phyloP scores from a whole-genome alignment of 176 grass and related monocot species.

The Musa schizocarpa region DNA sequence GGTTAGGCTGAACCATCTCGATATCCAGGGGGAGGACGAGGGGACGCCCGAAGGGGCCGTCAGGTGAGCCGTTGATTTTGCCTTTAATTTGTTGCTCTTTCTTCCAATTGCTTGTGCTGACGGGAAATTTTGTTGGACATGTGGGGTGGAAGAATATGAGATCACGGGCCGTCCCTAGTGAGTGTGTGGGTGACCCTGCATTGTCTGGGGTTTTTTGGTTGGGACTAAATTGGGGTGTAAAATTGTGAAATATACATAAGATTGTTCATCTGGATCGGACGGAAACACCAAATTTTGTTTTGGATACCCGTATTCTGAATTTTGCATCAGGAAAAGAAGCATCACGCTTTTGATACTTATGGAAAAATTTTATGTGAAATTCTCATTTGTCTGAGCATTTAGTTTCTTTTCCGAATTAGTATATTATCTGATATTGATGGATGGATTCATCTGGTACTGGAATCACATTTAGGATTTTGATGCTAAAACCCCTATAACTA shows the following conservation, averaged over 20 bases:
- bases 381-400: too few relatives aligned
- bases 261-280: background rate
- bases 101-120: background rate
- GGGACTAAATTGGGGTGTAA: background rate
- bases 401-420: too few relatives aligned
- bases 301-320: background rate
- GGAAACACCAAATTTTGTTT: background rate
- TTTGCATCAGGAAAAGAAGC: background rate
- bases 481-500: too few relatives aligned
- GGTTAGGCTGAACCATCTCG: conserved; percentile 8
- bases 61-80: background rate
- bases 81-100: background rate
- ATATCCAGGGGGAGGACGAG: conserved; percentile 9
- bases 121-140: background rate
- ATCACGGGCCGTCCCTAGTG: background rate
- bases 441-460: too few relatives aligned
- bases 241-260: background rate
- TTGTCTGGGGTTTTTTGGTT: too few relatives aligned
- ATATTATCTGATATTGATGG: too few relatives aligned
- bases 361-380: too few relatives aligned
- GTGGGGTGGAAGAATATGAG: background rate
- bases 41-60: background rate
- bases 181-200: background rate
- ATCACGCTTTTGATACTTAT: too few relatives aligned
- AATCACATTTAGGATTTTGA: too few relatives aligned